Percentiles rank a stretch among this genome's conserved stretches.
phyloP scores from a whole-genome alignment of 768 basidiomycete genomes.

The Roridomyces roridus region DNA sequence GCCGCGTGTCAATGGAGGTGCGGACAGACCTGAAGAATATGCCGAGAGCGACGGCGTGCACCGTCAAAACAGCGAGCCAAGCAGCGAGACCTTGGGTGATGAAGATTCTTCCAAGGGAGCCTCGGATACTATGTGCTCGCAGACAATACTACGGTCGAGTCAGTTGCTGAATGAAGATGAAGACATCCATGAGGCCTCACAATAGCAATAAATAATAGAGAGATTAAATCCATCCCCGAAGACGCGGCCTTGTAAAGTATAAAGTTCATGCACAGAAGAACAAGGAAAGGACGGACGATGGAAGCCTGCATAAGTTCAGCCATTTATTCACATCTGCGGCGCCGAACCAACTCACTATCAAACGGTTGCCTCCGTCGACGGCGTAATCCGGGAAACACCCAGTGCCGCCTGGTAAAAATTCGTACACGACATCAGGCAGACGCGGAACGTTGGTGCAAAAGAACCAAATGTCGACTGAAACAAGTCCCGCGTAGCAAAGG shows the following conservation, averaged over 20 bases:
- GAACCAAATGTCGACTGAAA: slow-evolving; percentile 42
- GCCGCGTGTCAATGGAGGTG: neutral
- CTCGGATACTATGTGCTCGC: slow-evolving; percentile 32
- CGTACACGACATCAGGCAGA: slow-evolving; percentile 30
- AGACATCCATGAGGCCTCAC: slow-evolving; percentile 26
- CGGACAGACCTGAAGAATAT: slow-evolving; percentile 40
- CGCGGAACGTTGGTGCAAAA: slow-evolving; percentile 37
- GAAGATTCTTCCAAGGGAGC: slow-evolving; percentile 43
- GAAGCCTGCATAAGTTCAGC: slow-evolving; percentile 8
- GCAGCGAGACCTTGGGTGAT: slow-evolving; percentile 43
- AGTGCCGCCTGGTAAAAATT: slow-evolving; percentile 31
- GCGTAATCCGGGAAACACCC: slow-evolving; percentile 47
- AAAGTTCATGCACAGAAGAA: slow-evolving; percentile 27
- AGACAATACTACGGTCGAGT: slow-evolving; percentile 32
- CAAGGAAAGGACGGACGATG: slow-evolving; percentile 4
- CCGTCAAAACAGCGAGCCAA: slow-evolving; percentile 36
- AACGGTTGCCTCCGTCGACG: slow-evolving; percentile 33
- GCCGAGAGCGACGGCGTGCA: slow-evolving; percentile 36
- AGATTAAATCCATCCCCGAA: slow-evolving; percentile 43
- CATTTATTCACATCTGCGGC: neutral
- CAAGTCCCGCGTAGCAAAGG: slow-evolving; percentile 36
- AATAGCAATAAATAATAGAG: slow-evolving; percentile 40
- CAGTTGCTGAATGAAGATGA: neutral
- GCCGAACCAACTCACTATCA: slow-evolving; percentile 34
- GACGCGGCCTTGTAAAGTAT: slow-evolving; percentile 37